Conservation (phyloP, 345 rosid genomes). For the Euphorbia tirucalli region DNA sequence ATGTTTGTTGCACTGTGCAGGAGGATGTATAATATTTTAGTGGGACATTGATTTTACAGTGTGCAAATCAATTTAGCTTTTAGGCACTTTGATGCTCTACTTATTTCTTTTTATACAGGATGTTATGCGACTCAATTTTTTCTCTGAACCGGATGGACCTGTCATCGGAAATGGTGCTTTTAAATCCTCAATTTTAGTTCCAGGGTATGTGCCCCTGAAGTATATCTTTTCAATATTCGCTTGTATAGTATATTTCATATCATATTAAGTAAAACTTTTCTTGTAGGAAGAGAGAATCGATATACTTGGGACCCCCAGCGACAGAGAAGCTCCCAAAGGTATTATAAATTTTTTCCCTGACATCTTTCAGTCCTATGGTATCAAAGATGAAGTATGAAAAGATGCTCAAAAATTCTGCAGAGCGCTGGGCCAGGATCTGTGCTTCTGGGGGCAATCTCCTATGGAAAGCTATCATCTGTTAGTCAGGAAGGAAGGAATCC, state of each 20-base stretch:
- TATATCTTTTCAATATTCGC: constrained; percentile 19
- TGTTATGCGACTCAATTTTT: constrained; percentile 58
- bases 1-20: not conserved
- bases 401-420: constrained; percentile 40
- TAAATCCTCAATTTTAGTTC: constrained; percentile 72
- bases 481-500: constrained; percentile 52
- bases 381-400: not conserved
- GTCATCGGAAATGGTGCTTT: constrained; percentile 84
- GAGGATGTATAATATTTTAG: not conserved
- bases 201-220: constrained; percentile 54
- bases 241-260: not conserved
- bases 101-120: constrained; percentile 47
- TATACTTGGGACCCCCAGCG: constrained; percentile 76
- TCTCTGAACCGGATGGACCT: constrained; percentile 95
- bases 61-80: not conserved
- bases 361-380: not conserved
- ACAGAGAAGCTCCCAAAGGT: constrained; percentile 89
- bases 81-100: not conserved
- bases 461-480: constrained; percentile 61
- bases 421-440: constrained; percentile 77
- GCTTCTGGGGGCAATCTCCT: constrained; percentile 72
- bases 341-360: constrained; percentile 5
- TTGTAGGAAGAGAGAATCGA: constrained; percentile 75
- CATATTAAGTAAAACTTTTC: constrained; percentile 22
- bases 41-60: not conserved